Conservation (phyloP, 257 asterid genomes). For the Nyctanthes arbortristis region DNA sequence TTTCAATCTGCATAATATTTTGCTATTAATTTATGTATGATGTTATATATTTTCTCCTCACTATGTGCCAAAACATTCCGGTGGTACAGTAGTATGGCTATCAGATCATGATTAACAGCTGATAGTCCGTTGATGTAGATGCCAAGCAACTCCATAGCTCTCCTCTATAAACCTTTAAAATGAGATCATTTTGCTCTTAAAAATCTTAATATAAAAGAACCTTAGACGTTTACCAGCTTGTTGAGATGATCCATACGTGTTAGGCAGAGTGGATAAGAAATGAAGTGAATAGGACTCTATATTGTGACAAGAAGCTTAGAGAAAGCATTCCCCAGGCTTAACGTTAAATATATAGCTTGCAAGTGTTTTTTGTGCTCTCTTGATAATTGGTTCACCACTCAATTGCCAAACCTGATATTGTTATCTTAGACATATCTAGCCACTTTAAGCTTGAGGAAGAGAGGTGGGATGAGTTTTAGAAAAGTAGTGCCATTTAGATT, state of each 20-base stretch:
- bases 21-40: background rate
- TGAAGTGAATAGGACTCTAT: background rate
- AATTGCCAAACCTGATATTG: background rate
- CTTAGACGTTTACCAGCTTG: too few relatives aligned
- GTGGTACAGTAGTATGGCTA: background rate
- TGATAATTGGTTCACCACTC: too few relatives aligned
- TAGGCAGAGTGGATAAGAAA: background rate
- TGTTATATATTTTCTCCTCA: slow-evolving; percentile 1
- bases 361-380: too few relatives aligned
- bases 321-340: background rate
- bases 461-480: background rate
- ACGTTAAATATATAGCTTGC: background rate
- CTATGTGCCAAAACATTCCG: background rate
- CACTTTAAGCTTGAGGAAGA: background rate
- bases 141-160: too few relatives aligned
- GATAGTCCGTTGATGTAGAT: too few relatives aligned
- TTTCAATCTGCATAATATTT: slow-evolving; percentile 59
- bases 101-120: too few relatives aligned
- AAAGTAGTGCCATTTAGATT: background rate
- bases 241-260: too few relatives aligned
- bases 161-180: too few relatives aligned
- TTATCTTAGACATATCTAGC: background rate
- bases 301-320: background rate
- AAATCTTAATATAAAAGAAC: too few relatives aligned
- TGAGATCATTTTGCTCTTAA: too few relatives aligned